Percentiles rank a stretch among this genome's conserved stretches.
phyloP scores from a whole-genome alignment of 495 filamentous ascomycete genomes.

The Sphaerosporella brunnea region DNA sequence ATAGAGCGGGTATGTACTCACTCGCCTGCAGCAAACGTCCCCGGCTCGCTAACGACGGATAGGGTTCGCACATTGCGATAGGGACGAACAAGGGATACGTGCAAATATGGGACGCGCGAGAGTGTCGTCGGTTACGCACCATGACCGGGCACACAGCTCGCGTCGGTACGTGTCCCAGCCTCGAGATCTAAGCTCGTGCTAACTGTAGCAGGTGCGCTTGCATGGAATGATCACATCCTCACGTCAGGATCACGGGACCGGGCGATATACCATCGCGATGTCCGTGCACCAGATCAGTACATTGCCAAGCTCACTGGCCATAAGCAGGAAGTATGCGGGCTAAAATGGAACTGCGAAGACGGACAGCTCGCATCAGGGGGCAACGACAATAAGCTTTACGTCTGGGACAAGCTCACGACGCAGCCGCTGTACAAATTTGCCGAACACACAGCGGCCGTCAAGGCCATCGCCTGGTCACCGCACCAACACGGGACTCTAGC shows the following conservation, averaged over 20 bases:
- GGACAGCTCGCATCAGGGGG: slow-evolving; percentile 90
- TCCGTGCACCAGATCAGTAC: slow-evolving; percentile 81
- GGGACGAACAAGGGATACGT: slow-evolving; percentile 86
- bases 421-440: slow-evolving; percentile 80
- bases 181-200: background rate
- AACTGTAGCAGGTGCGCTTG: slow-evolving; percentile 41
- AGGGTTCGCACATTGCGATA: slow-evolving; percentile 86
- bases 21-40: too few relatives aligned
- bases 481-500: slow-evolving; percentile 85
- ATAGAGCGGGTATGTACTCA: slow-evolving; percentile 50
- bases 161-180: slow-evolving; percentile 36
- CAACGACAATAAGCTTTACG: slow-evolving; percentile 95
- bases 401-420: slow-evolving; percentile 85
- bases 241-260: slow-evolving; percentile 91
- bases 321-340: slow-evolving; percentile 96
- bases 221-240: slow-evolving; percentile 95
- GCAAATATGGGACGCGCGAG: slow-evolving; percentile 92
- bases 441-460: slow-evolving; percentile 87
- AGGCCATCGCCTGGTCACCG: slow-evolving; percentile 97
- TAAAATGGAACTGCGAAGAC: slow-evolving; percentile 92
- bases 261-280: slow-evolving; percentile 83
- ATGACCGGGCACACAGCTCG: slow-evolving; percentile 92
- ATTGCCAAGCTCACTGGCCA: slow-evolving; percentile 72
- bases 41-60: too few relatives aligned
- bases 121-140: slow-evolving; percentile 64